Evolutionary conservation across 2,329 filamentous ascomycete species (phyloP).

Genomic region (Aspergillus nomiae): DNA sequence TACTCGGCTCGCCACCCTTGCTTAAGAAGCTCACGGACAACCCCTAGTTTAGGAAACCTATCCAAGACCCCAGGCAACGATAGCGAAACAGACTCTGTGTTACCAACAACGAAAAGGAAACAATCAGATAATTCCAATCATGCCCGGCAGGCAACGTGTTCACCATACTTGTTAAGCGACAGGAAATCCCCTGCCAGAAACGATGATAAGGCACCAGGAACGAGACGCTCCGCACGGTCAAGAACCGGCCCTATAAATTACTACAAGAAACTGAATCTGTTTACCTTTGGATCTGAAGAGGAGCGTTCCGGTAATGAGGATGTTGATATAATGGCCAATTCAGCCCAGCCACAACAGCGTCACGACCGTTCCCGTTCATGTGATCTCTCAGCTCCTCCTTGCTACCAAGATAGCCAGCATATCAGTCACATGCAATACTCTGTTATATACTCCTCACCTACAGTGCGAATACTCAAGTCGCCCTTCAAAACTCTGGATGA

Average conservation of each 20-base stretch:
- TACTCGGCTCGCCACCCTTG: background rate
- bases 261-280: constrained; percentile 25
- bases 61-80: background rate
- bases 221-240: constrained; percentile 31
- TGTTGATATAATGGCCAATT: background rate
- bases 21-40: background rate
- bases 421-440: background rate
- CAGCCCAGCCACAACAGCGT: background rate
- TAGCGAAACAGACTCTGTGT: background rate
- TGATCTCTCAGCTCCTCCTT: background rate
- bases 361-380: background rate
- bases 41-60: background rate
- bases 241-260: constrained; percentile 35
- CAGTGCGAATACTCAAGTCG: constrained; percentile 19
- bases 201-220: background rate
- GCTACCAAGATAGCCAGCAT: background rate
- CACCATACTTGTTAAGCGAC: background rate
- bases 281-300: constrained; percentile 17
- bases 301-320: background rate
- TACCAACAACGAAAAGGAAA: constrained; percentile 1
- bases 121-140: background rate
- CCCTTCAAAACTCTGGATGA: constrained; percentile 13
- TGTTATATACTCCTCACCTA: constrained; percentile 18
- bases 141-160: background rate
- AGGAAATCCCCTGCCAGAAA: constrained; percentile 3